Evolutionary conservation across 441 rosid genomes (phyloP), one percentile per base, ranked within the genome.

Genomic region (Pelargonium citronellum): DNA sequence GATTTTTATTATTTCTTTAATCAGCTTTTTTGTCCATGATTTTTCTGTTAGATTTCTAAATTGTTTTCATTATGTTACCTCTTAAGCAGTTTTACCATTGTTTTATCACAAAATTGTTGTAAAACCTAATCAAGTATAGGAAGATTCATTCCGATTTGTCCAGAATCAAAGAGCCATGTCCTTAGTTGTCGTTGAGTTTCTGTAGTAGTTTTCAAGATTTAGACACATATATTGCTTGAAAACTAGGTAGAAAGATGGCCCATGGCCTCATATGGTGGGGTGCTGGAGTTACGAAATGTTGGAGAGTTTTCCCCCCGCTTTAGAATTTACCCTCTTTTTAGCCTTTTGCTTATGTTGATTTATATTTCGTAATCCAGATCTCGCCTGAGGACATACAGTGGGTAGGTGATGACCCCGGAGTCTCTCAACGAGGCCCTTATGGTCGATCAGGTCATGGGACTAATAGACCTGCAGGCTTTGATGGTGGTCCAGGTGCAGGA

Each of bases 351-450:
- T 4, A 7, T 74, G 15, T 67, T 49, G 10, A 61, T 65, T 27
- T 5, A 20, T 10, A 55, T 71, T 7, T 62, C 27, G 70, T 44
- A 66, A 75, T 15, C 19, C 75, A 95, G 99, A 95, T 92, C 78
- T 80, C 97, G 69, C 81, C 91, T 5, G 91, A 87, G 78, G 99
- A 92, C 77, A 89, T 95, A 46, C 88, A 86, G 81, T 95, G 98
- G 99, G 96, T 88, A 70, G 87, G 81, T 66, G 95, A 87, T 60
- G 96, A 89, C 74, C 87, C 89, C 49, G 91, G 91, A 62, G 74
- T 83, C 71, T 77, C 88, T 69, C 87, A 85, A 66, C 84, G 83
- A 86, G 96, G 91, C 71, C 87, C 90, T 34, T 93, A 87, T 15
- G 87, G 95, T 53, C 93, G 96, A 73, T 90, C 85, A 71, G 97